Evolutionary conservation across 2,329 filamentous ascomycete species (phyloP), one percentile per base, ranked within the genome.

Genomic region (Claviceps spartinae): DNA sequence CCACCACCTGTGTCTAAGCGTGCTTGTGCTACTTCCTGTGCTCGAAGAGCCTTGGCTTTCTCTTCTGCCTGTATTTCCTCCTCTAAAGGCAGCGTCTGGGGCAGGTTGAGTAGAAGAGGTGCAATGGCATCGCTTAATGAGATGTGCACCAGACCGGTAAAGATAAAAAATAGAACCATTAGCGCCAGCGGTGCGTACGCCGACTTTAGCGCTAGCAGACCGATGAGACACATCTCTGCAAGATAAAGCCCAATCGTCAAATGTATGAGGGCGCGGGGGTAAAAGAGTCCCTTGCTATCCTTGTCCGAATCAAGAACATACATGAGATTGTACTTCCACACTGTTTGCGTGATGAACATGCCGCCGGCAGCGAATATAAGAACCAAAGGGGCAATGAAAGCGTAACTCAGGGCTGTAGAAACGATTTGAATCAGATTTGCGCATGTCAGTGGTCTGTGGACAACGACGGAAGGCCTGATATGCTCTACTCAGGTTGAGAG

Each of bases 321-420:
- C 48, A 96, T 76, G 52, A 97, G 69, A 63, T 95, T 94, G 75
- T 97, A 95, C 18, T 86, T 81, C 74, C 88, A 95, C 47, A 89
- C 86, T 50, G 91, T 72, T 65, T 95, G 94, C 68, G 95, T 90
- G 43, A 93, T 72, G 22, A 76, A 80, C 54, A 96, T 78, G 30
- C 88, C 89, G 41, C 87, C 74, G 1, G 84, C 82, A 1, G 88
- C 87, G 61, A 95, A 96, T 5, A 83, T 79, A 48, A 95, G 75
- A 51, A 95, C 83, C 11, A 96, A 71, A 0, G 90, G 91, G 2
- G 89, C 87, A 60, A 96, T 94, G 56, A 83, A 84, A 2, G 88
- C 83, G 63, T 96, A 96, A 36, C 83, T 85, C 55, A 96, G 83
- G 42, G 86, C 87, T 85, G 62, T 3, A 20, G 3, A 13, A 26